Evolutionary conservation across 2,329 filamentous ascomycete genomes (phyloP).

Genomic region (Aspergillus caelatus): DNA sequence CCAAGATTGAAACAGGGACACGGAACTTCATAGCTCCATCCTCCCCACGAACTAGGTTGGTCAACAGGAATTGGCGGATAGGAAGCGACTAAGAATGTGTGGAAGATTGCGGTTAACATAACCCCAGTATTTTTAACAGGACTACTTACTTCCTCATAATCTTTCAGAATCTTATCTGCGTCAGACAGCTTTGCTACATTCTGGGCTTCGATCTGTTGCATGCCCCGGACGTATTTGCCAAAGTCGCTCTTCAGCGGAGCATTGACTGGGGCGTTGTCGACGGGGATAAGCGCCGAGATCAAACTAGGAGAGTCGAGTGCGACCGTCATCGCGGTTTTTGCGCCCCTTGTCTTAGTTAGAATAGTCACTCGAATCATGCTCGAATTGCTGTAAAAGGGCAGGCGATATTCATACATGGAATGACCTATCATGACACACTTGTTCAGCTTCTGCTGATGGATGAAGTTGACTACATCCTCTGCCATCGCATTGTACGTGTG

Average conservation of each 20-base stretch:
- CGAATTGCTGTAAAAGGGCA: background rate
- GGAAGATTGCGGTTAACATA: background rate
- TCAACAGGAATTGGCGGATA: slow-evolving; percentile 88
- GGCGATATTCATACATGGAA: slow-evolving; percentile 69
- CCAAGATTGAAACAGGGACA: slow-evolving; percentile 74
- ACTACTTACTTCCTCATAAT: slow-evolving; percentile 67
- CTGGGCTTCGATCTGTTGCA: slow-evolving; percentile 77
- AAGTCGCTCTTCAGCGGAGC: slow-evolving; percentile 75
- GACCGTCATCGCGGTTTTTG: slow-evolving; percentile 88
- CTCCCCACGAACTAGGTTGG: slow-evolving; percentile 70
- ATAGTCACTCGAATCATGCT: background rate
- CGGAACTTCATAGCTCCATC: slow-evolving; percentile 69
- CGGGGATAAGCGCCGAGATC: slow-evolving; percentile 73
- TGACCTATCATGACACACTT: slow-evolving; percentile 83
- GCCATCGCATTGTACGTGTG: slow-evolving; percentile 87
- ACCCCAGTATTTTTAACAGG: slow-evolving; percentile 3
- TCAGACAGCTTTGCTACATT: slow-evolving; percentile 70
- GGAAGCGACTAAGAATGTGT: slow-evolving; percentile 58
- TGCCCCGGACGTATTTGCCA: slow-evolving; percentile 76
- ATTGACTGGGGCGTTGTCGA: slow-evolving; percentile 91
- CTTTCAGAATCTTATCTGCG: slow-evolving; percentile 75
- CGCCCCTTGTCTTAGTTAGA: slow-evolving; percentile 63
- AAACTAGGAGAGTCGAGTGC: slow-evolving; percentile 70
- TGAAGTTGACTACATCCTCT: slow-evolving; percentile 78
- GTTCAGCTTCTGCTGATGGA: slow-evolving; percentile 69